phyloP scores from a whole-genome alignment of 2,329 filamentous ascomycete species.

The Pseudogymnoascus sp. region DNA sequence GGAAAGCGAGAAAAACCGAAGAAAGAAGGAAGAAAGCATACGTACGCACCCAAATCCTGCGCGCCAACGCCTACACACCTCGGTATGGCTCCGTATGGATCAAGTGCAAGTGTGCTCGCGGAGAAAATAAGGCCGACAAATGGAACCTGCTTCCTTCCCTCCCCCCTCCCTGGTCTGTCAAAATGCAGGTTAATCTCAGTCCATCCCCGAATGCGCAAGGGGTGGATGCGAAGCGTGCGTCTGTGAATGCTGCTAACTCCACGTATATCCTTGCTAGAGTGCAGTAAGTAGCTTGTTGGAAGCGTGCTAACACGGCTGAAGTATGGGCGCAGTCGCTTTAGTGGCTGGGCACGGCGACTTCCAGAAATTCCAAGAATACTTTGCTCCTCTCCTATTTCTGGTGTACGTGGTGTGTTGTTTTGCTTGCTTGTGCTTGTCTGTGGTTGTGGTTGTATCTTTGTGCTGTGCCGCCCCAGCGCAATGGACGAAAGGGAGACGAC shows the following conservation, averaged over 20 bases:
- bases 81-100: neutral
- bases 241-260: neutral
- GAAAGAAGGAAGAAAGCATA: neutral
- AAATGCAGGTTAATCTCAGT: slow-evolving; percentile 8
- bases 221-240: neutral
- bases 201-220: slow-evolving; percentile 1
- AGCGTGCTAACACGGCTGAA: neutral
- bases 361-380: slow-evolving; percentile 4
- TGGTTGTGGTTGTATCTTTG: neutral
- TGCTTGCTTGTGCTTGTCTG: neutral
- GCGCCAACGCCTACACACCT: neutral
- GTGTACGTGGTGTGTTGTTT: neutral
- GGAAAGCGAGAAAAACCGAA: neutral
- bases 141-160: neutral
- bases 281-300: neutral
- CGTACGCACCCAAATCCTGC: neutral
- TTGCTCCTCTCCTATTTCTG: neutral
- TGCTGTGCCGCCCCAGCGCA: neutral
- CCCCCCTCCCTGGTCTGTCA: neutral
- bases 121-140: slow-evolving; percentile 3
- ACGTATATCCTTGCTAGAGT: neutral
- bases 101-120: neutral
- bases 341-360: neutral
- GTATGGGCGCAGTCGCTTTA: slow-evolving; percentile 7
- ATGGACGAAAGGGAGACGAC: neutral